Percentiles rank a stretch among this genome's conserved stretches.
These are phyloP conservation scores for Penicillium malachiteum DNA, from an alignment of 495 filamentous ascomycete genomes.

Conservation along the genomic window DNA sequence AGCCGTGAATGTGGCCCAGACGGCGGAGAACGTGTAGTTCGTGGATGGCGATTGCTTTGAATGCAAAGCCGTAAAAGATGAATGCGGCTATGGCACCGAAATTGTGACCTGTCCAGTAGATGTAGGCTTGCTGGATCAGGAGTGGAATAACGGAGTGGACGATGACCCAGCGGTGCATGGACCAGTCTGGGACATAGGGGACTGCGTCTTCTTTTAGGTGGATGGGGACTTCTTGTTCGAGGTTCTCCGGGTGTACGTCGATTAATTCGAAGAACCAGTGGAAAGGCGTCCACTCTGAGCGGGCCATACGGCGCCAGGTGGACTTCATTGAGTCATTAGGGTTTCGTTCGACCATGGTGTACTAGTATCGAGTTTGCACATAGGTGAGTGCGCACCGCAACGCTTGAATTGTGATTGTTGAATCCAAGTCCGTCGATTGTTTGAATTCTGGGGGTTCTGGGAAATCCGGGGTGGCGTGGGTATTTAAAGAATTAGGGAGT, in stretches of 20 bases:
- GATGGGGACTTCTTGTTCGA: conserved; percentile 25
- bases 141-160: conserved; percentile 25
- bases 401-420: no score
- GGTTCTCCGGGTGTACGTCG: conserved; percentile 27
- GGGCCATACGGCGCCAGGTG: conserved; percentile 30
- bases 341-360: conserved; percentile 20
- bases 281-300: conserved; percentile 29
- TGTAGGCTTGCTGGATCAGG: conserved; percentile 30
- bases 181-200: conserved; percentile 31
- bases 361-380: not conserved
- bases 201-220: conserved; percentile 28
- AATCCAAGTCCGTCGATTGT: no score
- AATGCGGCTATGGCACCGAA: conserved; percentile 25
- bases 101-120: conserved; percentile 26
- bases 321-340: conserved; percentile 39
- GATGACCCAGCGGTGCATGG: conserved; percentile 33
- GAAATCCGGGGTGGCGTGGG: conserved; percentile 2
- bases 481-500: conserved; percentile 12
- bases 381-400: not conserved
- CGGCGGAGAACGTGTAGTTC: conserved; percentile 32
- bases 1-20: conserved; percentile 31
- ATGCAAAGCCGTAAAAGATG: conserved; percentile 27
- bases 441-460: not conserved
- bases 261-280: conserved; percentile 37
- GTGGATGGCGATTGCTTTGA: conserved; percentile 32